phyloP scores from a whole-genome alignment of 1,284 basidiomycete species.

The Gymnopus androsaceus region DNA sequence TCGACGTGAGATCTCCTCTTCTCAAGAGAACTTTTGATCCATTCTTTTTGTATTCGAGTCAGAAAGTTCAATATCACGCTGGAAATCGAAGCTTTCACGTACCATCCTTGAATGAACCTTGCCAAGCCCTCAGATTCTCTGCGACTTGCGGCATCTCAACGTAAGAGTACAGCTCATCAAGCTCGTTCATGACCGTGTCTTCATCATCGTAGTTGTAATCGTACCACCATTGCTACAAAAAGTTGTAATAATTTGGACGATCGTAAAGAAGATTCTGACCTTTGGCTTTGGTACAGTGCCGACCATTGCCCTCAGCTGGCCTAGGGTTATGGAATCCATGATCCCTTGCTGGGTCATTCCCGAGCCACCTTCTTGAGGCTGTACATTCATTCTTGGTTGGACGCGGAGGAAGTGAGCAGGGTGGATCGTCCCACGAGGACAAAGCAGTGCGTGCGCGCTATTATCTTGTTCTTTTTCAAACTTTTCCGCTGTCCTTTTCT shows the following conservation, averaged over 20 bases:
- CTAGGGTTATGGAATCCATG: constrained; percentile 77
- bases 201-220: constrained; percentile 95
- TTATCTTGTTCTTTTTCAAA: no score
- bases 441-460: no score
- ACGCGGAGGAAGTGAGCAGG: no score
- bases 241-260: constrained; percentile 13
- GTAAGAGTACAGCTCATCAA: constrained; percentile 98
- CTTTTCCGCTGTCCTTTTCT: no score
- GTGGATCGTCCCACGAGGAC: no score
- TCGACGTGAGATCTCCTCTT: constrained; percentile 76
- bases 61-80: constrained; percentile 9
- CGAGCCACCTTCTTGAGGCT: constrained; percentile 1
- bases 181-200: constrained; percentile 92
- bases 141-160: constrained; percentile 91
- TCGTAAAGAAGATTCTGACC: constrained; percentile 39
- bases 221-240: constrained; percentile 75
- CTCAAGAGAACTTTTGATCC: constrained; percentile 69
- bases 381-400: background rate
- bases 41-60: constrained; percentile 51
- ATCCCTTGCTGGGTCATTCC: constrained; percentile 7
- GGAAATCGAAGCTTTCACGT: constrained; percentile 25
- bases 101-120: constrained; percentile 80
- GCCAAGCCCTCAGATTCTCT: constrained; percentile 88
- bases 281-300: constrained; percentile 73
- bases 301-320: constrained; percentile 78